Base-by-base conservation (phyloP, 768 basidiomycete species). In the Mycena capillaripes region DNA sequence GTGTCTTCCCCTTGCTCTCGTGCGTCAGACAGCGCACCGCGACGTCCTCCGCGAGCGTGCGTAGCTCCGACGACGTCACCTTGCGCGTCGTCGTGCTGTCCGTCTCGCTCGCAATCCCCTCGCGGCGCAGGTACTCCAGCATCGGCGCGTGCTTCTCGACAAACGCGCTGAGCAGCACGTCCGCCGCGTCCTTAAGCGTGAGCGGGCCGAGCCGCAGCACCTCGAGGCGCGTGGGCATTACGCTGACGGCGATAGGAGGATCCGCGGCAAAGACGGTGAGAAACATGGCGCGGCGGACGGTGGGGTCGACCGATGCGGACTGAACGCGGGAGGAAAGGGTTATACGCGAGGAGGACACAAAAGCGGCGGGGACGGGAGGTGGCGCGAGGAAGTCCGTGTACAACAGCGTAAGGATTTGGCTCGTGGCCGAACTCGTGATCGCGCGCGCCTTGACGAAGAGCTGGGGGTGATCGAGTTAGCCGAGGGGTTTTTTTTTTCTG, bases 221-320 rank as follows among this genome's bases (percentile, higher is more conserved):
- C 62, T 92, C 89, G 58, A 94, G 82, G 74, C 89, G 90, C 48
- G 82, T 79, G 60, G 85, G 85, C 65, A 89, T 81, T 1, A 83
- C 78, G 32, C 76, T 71, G 16, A 81, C 72, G 23, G 78, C 80
- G 25, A 67, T 60, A 4, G 67, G 50, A 19, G 70, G 71, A 16
- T 77, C 76, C 27, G 67, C 68, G 38, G 90, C 83, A 80, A 92
- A 93, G 23, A 92, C 84, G 19, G 89, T 88, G 66, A 94, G 85
- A n/a, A 95, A 86, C 81, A 97, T 90, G 64, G 93, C 92, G 25
- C 91, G 86, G 48, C 93, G 91, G 72, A 90, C 91, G 56, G 84
- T 84, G 25, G 86, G 85, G 76, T 93, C 88, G 9, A 84, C 75
- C 50, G 46, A 7, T 14, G 36, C 23, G 42, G 19, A 46, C 30